These are phyloP conservation scores for Talaromyces sp. DNA, from an alignment of 2,329 filamentous ascomycete species.

Conservation along the genomic window DNA sequence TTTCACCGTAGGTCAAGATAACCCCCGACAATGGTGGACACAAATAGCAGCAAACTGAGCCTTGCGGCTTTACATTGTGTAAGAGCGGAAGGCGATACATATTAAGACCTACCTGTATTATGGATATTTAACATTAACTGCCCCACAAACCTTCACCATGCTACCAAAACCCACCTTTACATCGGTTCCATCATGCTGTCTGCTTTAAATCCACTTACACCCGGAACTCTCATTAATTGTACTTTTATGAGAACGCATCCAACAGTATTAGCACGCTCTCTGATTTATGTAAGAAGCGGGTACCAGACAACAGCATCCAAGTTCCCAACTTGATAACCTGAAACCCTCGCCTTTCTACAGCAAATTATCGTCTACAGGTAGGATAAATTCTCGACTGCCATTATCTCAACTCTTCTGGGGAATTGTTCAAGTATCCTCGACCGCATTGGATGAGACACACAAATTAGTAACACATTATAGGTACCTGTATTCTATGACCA, in stretches of 20 bases:
- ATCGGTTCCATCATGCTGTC: neutral
- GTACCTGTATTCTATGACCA: neutral
- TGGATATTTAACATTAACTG: neutral
- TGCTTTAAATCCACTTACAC: neutral
- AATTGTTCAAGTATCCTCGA: neutral
- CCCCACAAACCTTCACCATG: neutral
- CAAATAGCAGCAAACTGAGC: constrained; percentile 15
- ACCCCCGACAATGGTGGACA: constrained; percentile 7
- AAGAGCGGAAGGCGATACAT: neutral
- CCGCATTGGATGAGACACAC: neutral
- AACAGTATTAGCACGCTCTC: neutral
- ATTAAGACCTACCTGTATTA: neutral
- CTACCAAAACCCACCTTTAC: neutral
- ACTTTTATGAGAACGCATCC: neutral
- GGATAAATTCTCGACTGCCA: neutral
- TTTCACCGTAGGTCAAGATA: constrained; percentile 13
- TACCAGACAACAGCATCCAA: neutral
- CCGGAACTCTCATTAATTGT: neutral
- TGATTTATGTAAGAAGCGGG: neutral
- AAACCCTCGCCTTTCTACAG: neutral
- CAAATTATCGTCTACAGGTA: neutral
- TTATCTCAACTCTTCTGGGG: neutral
- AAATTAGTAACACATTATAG: neutral
- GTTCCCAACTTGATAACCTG: neutral
- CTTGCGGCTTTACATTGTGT: neutral